A percentile compares a stretch with the other conserved stretches of the same genome.
phyloP scores from a whole-genome alignment of 2,329 filamentous ascomycete genomes.

The Aureobasidium sp. region DNA sequence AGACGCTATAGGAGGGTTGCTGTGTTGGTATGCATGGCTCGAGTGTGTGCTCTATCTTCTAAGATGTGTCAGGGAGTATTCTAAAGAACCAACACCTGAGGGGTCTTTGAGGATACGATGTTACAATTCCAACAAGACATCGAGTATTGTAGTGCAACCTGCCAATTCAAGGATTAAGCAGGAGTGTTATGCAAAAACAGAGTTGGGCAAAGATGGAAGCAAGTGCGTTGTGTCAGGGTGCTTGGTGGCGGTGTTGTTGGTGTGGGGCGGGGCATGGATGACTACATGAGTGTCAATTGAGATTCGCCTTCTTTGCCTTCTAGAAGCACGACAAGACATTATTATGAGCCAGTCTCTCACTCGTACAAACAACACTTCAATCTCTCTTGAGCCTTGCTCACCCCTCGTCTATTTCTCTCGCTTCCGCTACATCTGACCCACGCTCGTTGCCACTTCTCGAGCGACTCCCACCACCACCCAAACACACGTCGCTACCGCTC shows the following conservation, averaged over 20 bases:
- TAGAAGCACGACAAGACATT: neutral
- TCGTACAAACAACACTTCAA: neutral
- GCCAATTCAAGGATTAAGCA: too few relatives aligned
- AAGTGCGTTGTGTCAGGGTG: neutral
- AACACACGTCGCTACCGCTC: neutral
- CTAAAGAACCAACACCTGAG: too few relatives aligned
- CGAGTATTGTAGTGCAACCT: too few relatives aligned
- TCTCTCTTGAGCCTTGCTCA: neutral
- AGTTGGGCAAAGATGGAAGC: neutral
- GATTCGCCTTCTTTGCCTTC: neutral
- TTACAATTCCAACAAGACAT: too few relatives aligned
- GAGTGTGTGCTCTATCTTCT: too few relatives aligned
- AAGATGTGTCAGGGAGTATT: too few relatives aligned
- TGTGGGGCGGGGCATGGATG: constrained; percentile 10
- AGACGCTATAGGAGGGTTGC: neutral
- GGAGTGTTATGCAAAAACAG: too few relatives aligned
- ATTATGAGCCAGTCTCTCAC: neutral
- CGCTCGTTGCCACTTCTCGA: neutral
- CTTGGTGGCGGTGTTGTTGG: neutral
- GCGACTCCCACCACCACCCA: neutral
- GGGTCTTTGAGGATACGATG: too few relatives aligned
- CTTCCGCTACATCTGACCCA: neutral
- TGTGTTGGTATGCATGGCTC: neutral
- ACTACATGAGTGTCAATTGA: constrained; percentile 5
- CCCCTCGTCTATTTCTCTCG: neutral